Conservation (phyloP, 2,329 filamentous ascomycete genomes). For the Nothopassalora personata region DNA sequence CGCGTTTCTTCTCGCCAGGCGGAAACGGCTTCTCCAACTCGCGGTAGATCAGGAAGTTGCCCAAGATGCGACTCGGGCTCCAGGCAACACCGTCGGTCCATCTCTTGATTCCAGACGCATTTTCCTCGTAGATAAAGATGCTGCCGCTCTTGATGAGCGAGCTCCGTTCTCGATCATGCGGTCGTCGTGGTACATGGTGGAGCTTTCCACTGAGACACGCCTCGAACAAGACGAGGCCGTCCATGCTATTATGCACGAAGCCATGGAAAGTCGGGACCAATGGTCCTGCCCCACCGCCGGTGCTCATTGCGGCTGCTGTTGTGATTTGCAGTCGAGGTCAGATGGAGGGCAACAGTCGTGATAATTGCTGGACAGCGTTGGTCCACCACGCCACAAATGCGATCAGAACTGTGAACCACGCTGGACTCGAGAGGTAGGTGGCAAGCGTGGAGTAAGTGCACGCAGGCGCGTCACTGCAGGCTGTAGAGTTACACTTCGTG, state of each 20-base stretch:
- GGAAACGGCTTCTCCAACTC: conserved; percentile 74
- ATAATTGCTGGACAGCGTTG: not conserved
- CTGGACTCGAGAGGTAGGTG: not conserved
- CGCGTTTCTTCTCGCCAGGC: conserved; percentile 78
- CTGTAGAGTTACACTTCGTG: not conserved
- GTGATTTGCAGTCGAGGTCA: not conserved
- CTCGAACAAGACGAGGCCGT: conserved; percentile 77
- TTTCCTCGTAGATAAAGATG: conserved; percentile 88
- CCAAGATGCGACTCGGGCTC: conserved; percentile 81
- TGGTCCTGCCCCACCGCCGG: conserved; percentile 33
- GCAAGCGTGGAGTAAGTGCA: not conserved
- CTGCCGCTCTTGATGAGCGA: conserved; percentile 76
- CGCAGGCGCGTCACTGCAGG: conserved; percentile 2
- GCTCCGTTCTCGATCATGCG: conserved; percentile 76
- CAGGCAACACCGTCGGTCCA: conserved; percentile 91
- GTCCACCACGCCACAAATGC: not conserved
- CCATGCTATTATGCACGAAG: conserved; percentile 43
- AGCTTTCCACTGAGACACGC: conserved; percentile 66
- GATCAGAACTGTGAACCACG: not conserved
- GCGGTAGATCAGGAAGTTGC: conserved; percentile 80
- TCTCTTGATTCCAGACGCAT: conserved; percentile 82
- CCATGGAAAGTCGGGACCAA: conserved; percentile 37
- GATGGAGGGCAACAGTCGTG: not conserved
- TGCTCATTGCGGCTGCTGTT: conserved; percentile 28
- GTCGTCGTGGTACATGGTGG: conserved; percentile 72